Evolutionary conservation across 192 early-diverging fungal species (phyloP).

Genomic region (Mortierella hygrophila): DNA sequence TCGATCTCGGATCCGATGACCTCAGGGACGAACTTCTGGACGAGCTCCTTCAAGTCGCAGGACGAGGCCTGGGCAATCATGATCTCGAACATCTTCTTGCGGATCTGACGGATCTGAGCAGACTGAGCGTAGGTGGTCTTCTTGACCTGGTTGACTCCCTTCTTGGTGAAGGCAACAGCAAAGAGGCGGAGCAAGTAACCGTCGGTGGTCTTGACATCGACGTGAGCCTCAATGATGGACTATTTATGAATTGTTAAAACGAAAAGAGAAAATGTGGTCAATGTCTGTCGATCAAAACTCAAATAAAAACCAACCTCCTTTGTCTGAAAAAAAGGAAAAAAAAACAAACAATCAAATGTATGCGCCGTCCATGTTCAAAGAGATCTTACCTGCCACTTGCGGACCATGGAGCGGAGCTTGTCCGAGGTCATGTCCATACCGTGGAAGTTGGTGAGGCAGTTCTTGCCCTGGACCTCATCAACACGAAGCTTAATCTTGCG

Average conservation of each 20-base stretch:
- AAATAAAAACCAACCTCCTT: background rate
- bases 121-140: conserved; percentile 99
- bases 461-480: conserved; percentile 98
- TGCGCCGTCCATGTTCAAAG: background rate
- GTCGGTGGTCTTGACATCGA: conserved; percentile 99
- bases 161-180: conserved; percentile 96
- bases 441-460: conserved; percentile 99
- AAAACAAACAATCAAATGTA: background rate
- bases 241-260: conserved; percentile 17
- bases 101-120: conserved; percentile 97
- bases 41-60: conserved; percentile 95
- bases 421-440: conserved; percentile 99
- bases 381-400: conserved; percentile 94
- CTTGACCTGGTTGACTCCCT: conserved; percentile 93
- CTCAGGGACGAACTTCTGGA: conserved; percentile 97
- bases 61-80: conserved; percentile 86
- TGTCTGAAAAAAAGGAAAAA: background rate
- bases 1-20: conserved; percentile 98
- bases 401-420: conserved; percentile 99
- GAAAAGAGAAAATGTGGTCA: conserved; percentile 1
- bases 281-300: background rate
- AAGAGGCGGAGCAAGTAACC: conserved; percentile 99
- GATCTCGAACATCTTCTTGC: conserved; percentile 99
- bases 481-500: conserved; percentile 98
- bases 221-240: conserved; percentile 96